Evolutionary conservation across 176 grass and related monocot species (phyloP), one percentile per base, ranked within the genome.

Genomic region (Oryza longistaminata): DNA sequence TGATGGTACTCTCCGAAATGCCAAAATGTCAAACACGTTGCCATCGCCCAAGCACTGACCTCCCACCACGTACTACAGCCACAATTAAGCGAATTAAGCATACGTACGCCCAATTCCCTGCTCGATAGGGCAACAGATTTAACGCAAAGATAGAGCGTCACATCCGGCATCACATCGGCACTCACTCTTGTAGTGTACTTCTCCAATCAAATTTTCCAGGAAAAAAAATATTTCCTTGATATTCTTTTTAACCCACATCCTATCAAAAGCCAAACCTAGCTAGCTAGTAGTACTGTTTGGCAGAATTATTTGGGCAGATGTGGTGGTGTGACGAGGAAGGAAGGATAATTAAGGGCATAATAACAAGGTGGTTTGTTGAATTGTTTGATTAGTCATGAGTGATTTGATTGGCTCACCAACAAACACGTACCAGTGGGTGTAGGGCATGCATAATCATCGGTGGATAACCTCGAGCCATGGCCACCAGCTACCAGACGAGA

Each of bases 341-440:
- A 31, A 31, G 39, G 29, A 68, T 8, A 22, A 7, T 49, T 14
- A 68, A 13, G 65, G 13, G 53, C 21, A 37, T n/a, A 24, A 17
- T 0, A 14, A 31, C 16, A 65, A 27, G 14, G 11, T 46, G 11
- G 9, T 3, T 62, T 24, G 58, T 24, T 12, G 0, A 25, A 67
- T 48, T 39, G 19, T 37, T 53, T 70, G 12, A 13, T 55, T 53
- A 25, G 27, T 6, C 11, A 55, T 39, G 16, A 34, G 19, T 68
- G 78, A 81, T 33, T 39, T 50, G 78, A 70, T 81, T 81, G 78
- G 68, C 45, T 39, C 13, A 22, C 65, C 78, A 70, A 81, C 46
- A 39, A 68, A 39, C 66, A 81, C 45, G 78, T 17, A 69, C 22
- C 4, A 17, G 66, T 25, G 55, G 3, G 78, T 35, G 58, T 53